Percentiles rank a stretch among this genome's conserved stretches.
Evolutionary conservation across 2,329 filamentous ascomycete species (phyloP).

Genomic region (Pestalotiopsis sp.): DNA sequence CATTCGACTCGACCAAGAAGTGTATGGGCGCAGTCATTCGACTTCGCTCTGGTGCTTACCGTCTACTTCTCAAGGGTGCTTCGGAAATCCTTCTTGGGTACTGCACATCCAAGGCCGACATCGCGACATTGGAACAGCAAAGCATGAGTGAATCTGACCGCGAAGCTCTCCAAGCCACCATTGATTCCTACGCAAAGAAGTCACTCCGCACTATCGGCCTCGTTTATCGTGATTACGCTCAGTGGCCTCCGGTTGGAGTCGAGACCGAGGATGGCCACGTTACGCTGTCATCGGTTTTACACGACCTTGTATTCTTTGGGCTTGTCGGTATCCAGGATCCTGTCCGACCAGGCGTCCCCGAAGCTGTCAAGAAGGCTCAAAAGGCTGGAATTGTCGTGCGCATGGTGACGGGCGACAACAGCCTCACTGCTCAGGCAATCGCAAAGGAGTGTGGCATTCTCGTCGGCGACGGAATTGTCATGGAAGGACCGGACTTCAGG

Average conservation of each 20-base stretch:
- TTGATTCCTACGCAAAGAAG: slow-evolving; percentile 64
- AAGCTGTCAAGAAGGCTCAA: slow-evolving; percentile 69
- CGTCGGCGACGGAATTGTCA: slow-evolving; percentile 60
- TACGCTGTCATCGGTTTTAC: slow-evolving; percentile 64
- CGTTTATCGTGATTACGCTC: slow-evolving; percentile 72
- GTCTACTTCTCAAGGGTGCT: slow-evolving; percentile 58
- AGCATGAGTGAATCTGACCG: slow-evolving; percentile 60
- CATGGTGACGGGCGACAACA: slow-evolving; percentile 77
- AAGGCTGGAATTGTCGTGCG: slow-evolving; percentile 72
- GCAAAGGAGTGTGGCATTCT: slow-evolving; percentile 74
- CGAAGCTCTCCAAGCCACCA: slow-evolving; percentile 55
- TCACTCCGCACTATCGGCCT: slow-evolving; percentile 78
- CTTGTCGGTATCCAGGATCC: slow-evolving; percentile 78
- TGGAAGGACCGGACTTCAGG: slow-evolving; percentile 72
- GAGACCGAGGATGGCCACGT: slow-evolving; percentile 61
- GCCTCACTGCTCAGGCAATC: slow-evolving; percentile 74
- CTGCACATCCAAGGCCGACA: slow-evolving; percentile 38
- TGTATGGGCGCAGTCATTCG: slow-evolving; percentile 60
- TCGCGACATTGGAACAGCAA: slow-evolving; percentile 42
- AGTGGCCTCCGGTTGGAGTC: slow-evolving; percentile 73
- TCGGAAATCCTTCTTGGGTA: slow-evolving; percentile 57
- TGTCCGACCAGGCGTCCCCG: slow-evolving; percentile 67
- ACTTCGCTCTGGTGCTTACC: slow-evolving; percentile 46
- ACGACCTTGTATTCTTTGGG: slow-evolving; percentile 73
- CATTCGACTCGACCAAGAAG: slow-evolving; percentile 58